These are phyloP conservation scores for Podospora australis DNA, from an alignment of 495 filamentous ascomycete species.

Conservation along the genomic window DNA sequence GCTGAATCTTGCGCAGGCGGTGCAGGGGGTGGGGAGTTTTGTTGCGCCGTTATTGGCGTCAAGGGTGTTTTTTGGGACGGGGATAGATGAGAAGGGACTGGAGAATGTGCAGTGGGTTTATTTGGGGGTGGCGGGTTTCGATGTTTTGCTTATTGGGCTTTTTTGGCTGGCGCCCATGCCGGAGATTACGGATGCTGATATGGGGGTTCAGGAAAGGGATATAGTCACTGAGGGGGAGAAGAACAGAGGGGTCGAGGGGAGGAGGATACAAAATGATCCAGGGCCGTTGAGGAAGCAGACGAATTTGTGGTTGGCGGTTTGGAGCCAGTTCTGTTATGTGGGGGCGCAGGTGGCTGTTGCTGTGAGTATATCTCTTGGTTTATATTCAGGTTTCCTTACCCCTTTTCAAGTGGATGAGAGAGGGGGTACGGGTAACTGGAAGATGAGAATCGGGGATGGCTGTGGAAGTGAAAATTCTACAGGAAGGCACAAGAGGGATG, in stretches of 20 bases:
- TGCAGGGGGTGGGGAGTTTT: conserved; percentile 58
- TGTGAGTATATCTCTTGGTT: too few species aligned
- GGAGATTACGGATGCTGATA: conserved; percentile 67
- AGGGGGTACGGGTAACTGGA: not conserved
- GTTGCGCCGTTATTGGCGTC: conserved; percentile 60
- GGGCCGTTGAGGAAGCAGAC: conserved; percentile 55
- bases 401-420: conserved; percentile 25
- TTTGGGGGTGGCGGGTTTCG: conserved; percentile 62
- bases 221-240: conserved; percentile 5
- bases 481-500: not conserved
- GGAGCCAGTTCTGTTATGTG: conserved; percentile 64
- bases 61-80: conserved; percentile 58
- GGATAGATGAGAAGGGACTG: conserved; percentile 43
- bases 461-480: not conserved
- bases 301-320: conserved; percentile 57
- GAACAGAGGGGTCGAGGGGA: not conserved
- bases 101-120: conserved; percentile 66
- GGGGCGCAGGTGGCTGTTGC: conserved; percentile 61
- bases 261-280: conserved; percentile 29
- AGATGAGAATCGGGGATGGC: too few species aligned
- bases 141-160: conserved; percentile 54
- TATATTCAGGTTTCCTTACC: conserved; percentile 38
- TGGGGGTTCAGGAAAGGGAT: conserved; percentile 47
- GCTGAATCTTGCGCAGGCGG: conserved; percentile 58
- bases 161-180: conserved; percentile 62